Evolutionary conservation across 345 rosid species (phyloP).

Genomic region (Anastatica hierochuntica): DNA sequence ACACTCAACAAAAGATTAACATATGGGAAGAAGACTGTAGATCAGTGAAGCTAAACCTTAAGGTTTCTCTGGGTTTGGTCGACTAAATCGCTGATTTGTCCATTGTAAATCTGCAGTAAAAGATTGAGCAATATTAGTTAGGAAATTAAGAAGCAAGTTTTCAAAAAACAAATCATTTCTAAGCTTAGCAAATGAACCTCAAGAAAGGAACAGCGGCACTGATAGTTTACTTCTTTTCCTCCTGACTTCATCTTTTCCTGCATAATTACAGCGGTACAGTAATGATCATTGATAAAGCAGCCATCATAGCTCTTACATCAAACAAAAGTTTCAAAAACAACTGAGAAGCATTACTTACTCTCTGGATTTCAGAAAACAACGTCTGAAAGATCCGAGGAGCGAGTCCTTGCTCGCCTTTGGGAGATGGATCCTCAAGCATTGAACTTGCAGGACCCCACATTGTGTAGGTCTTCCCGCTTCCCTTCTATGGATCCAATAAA

Average conservation of each 20-base stretch:
- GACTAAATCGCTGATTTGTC: conserved; percentile 80
- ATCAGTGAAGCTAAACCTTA: conserved; percentile 37
- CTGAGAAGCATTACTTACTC: conserved; percentile 36
- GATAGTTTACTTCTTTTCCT: conserved; percentile 68
- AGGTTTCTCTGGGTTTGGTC: conserved; percentile 91
- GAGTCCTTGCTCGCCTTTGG: conserved; percentile 69
- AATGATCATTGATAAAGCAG: background rate
- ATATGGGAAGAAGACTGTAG: background rate
- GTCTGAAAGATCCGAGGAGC: conserved; percentile 81
- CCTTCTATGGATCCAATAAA: conserved; percentile 39
- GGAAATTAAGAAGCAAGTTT: background rate
- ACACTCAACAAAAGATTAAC: background rate
- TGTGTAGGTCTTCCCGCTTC: conserved; percentile 94
- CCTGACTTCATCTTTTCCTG: conserved; percentile 64
- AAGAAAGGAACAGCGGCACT: conserved; percentile 95
- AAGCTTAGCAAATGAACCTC: conserved; percentile 42
- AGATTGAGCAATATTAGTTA: background rate
- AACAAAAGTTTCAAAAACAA: background rate
- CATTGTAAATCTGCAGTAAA: conserved; percentile 66
- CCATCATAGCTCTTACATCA: background rate
- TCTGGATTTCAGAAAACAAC: conserved; percentile 69
- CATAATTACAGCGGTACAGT: conserved; percentile 10
- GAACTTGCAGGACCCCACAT: conserved; percentile 98
- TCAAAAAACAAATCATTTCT: background rate
- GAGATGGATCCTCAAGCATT: conserved; percentile 76